Base-by-base conservation (phyloP, 1,284 basidiomycete species). In the Heliocybe sulcata region DNA sequence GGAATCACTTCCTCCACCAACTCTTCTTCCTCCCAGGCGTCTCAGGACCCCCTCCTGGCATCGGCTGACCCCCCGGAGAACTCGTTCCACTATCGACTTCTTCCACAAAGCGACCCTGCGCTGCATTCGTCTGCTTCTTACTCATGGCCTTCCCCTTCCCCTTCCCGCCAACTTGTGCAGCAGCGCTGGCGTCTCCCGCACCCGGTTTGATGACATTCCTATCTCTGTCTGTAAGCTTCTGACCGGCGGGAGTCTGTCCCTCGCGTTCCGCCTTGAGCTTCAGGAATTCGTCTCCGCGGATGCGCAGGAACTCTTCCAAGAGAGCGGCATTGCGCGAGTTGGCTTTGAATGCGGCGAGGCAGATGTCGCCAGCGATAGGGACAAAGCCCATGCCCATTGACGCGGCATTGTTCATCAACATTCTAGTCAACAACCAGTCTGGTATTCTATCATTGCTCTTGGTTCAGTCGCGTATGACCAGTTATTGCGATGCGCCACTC, bases 321-420 rank as follows among this genome's bases (percentile, higher is more conserved):
- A 91, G 69, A 1, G 77, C 77, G 2, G 91, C 93, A 65, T 97
- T 97, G 59, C 94, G 78, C 45, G 84, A 90, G 70, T 97, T 98
- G n/a, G 92, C 83, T 67, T 93, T 94, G 79, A 77, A 96, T 3
- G 71, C 72, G 51, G 75, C 92, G 65, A 93, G 68, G 2, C 85
- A 66, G 51, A 97, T 67, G 67, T 95, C 92, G 2, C 94, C 94
- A 0, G 82, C 77, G 38, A 92, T 45, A 0, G 94, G 94, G 2
- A 97, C 71, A 53, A 94, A 71, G 27, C 93, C 91, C 4, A 92
- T 74, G 0, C 75, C 79, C 0, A 82, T 82, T 19, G 87, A 85
- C 14, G 95, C 72, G 3, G 81, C 77, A 59, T 92, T 92, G 75
- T 96, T 94, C 57, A 86, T 57, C 48, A 91, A 60, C 94, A 97